Conservation (phyloP, 1,284 basidiomycete genomes). For the Marasmius oreades region DNA sequence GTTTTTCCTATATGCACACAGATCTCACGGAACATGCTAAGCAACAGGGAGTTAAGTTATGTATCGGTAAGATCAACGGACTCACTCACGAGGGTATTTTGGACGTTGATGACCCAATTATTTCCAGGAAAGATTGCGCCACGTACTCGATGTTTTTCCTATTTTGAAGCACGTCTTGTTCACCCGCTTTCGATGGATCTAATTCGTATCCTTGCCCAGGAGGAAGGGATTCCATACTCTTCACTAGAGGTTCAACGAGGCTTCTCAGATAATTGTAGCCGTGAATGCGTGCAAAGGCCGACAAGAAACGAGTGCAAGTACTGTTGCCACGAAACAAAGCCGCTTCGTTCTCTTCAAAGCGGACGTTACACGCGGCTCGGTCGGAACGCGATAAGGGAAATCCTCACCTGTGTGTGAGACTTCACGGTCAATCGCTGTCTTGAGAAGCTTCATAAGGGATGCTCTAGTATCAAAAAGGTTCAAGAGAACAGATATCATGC, state of each 20-base stretch:
- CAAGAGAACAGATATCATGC: slow-evolving; percentile 82
- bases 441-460: slow-evolving; percentile 73
- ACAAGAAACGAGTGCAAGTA: slow-evolving; percentile 80
- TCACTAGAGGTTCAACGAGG: slow-evolving; percentile 74
- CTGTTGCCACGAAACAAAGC: slow-evolving; percentile 85
- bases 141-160: slow-evolving; percentile 71
- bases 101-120: slow-evolving; percentile 70
- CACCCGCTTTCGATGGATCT: slow-evolving; percentile 63
- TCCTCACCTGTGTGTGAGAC: slow-evolving; percentile 67
- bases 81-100: slow-evolving; percentile 72
- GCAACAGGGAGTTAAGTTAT: neutral
- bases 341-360: slow-evolving; percentile 65
- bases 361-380: neutral
- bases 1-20: slow-evolving; percentile 80
- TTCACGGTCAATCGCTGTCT: slow-evolving; percentile 83
- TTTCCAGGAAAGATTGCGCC: slow-evolving; percentile 72
- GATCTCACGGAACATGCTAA: slow-evolving; percentile 83
- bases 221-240: slow-evolving; percentile 70
- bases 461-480: slow-evolving; percentile 81
- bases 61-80: neutral
- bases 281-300: slow-evolving; percentile 80
- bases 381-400: slow-evolving; percentile 5
- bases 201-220: slow-evolving; percentile 76
- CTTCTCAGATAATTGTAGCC: slow-evolving; percentile 86
- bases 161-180: slow-evolving; percentile 68